Conservation (phyloP, 2,329 filamentous ascomycete species). For the Cladosporium sp. region DNA sequence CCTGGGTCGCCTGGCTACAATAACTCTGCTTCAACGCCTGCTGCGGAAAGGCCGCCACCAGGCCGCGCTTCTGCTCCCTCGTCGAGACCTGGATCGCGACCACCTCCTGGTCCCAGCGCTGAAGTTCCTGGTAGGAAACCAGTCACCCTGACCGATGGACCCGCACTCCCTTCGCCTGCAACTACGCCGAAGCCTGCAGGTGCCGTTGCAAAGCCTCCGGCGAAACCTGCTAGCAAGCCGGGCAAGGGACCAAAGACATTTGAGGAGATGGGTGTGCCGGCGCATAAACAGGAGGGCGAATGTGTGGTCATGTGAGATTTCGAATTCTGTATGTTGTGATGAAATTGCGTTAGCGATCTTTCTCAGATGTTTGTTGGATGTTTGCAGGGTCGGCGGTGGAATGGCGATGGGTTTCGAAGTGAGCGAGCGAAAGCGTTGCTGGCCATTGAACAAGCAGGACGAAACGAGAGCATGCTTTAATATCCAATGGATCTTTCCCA, state of each 20-base stretch:
- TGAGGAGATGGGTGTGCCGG: constrained; percentile 95
- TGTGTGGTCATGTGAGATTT: constrained; percentile 59
- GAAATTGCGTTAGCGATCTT: background rate
- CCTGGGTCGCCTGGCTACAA: constrained; percentile 17
- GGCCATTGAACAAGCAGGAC: background rate
- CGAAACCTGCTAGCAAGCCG: constrained; percentile 40
- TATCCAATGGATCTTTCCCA: background rate
- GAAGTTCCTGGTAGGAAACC: constrained; percentile 19
- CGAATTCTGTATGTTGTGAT: background rate
- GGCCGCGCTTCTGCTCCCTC: constrained; percentile 11
- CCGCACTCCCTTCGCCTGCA: constrained; percentile 25
- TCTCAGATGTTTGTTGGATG: background rate
- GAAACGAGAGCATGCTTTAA: background rate
- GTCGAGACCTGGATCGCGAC: constrained; percentile 24
- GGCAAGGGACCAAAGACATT: constrained; percentile 90
- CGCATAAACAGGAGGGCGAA: constrained; percentile 79
- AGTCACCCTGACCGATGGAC: constrained; percentile 18
- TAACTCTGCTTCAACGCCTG: constrained; percentile 10
- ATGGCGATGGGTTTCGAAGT: background rate
- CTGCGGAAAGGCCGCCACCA: constrained; percentile 17
- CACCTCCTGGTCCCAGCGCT: constrained; percentile 16
- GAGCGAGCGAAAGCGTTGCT: background rate
- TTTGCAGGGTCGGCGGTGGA: background rate
- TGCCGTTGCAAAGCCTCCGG: constrained; percentile 33
- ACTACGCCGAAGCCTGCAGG: constrained; percentile 29